phyloP scores from a whole-genome alignment of 2,329 filamentous ascomycete species.

The Stromatinia cepivora region DNA sequence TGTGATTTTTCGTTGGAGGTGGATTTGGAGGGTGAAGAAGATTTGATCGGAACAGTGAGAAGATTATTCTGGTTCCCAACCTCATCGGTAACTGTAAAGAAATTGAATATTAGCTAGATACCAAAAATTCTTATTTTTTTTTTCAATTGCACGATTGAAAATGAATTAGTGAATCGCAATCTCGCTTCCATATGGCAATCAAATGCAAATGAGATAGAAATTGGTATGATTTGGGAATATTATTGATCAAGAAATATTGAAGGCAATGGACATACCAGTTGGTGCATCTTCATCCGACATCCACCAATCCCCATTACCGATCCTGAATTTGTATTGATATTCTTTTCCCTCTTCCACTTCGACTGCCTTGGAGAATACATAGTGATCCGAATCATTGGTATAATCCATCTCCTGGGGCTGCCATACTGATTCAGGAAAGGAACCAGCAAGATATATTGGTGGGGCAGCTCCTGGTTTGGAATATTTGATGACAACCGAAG shows the following conservation, averaged over 20 bases:
- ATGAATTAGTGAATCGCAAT: background rate
- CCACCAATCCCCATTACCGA: constrained; percentile 70
- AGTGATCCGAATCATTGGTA: constrained; percentile 49
- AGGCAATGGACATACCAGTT: constrained; percentile 50
- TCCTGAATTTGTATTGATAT: constrained; percentile 74
- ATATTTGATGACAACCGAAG: constrained; percentile 53
- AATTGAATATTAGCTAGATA: constrained; percentile 16
- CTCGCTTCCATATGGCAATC: background rate
- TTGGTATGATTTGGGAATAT: background rate
- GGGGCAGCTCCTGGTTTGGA: constrained; percentile 59
- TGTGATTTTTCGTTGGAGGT: constrained; percentile 8
- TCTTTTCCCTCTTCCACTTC: constrained; percentile 55
- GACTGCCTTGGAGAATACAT: constrained; percentile 59
- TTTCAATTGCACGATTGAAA: background rate
- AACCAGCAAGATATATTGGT: constrained; percentile 70
- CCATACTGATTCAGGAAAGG: constrained; percentile 69
- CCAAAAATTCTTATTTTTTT: background rate
- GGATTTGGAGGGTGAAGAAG: constrained; percentile 17
- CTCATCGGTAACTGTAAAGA: constrained; percentile 49
- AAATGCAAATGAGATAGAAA: background rate
- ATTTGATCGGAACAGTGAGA: constrained; percentile 41
- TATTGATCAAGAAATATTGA: background rate
- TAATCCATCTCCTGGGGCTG: constrained; percentile 64
- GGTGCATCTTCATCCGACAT: constrained; percentile 62
- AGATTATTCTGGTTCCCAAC: constrained; percentile 56